These are phyloP conservation scores for Eremochloa ophiuroides DNA, from an alignment of 176 grass and related monocot genomes.

Conservation along the genomic window DNA sequence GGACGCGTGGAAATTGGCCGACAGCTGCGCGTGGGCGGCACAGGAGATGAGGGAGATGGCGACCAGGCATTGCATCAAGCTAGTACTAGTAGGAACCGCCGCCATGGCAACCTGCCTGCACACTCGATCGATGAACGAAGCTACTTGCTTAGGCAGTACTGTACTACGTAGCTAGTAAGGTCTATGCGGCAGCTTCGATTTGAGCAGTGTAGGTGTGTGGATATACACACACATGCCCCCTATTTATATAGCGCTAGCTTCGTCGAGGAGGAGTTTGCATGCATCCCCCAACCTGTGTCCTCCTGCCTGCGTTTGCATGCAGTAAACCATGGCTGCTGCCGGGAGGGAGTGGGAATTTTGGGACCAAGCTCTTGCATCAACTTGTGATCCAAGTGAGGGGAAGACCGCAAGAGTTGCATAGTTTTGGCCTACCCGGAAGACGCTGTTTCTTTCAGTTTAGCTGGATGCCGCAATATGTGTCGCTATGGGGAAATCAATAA, in stretches of 20 bases:
- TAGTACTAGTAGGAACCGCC: neutral
- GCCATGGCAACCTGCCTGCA: conserved; percentile 24
- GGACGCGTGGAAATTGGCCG: conserved; percentile 37
- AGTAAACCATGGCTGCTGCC: conserved; percentile 13
- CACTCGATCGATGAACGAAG: neutral
- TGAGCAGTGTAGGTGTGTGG: neutral
- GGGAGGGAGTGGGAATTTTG: neutral
- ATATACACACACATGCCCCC: neutral
- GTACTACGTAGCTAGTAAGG: too few relatives aligned
- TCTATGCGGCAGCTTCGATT: neutral
- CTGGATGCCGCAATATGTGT: neutral
- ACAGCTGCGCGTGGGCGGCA: conserved; percentile 38
- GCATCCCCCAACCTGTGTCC: neutral
- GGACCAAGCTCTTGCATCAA: neutral
- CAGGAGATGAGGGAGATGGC: conserved; percentile 25
- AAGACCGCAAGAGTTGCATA: neutral
- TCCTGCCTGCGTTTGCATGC: neutral
- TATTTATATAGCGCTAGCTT: conserved; percentile 24
- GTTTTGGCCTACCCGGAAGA: neutral
- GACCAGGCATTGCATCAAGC: conserved; percentile 12
- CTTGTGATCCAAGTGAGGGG: neutral
- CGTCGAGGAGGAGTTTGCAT: neutral
- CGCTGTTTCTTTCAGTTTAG: neutral
- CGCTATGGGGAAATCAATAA: neutral
- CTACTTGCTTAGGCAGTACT: neutral